phyloP scores from a whole-genome alignment of 1,284 basidiomycete genomes.

The Ustilago hordei region DNA sequence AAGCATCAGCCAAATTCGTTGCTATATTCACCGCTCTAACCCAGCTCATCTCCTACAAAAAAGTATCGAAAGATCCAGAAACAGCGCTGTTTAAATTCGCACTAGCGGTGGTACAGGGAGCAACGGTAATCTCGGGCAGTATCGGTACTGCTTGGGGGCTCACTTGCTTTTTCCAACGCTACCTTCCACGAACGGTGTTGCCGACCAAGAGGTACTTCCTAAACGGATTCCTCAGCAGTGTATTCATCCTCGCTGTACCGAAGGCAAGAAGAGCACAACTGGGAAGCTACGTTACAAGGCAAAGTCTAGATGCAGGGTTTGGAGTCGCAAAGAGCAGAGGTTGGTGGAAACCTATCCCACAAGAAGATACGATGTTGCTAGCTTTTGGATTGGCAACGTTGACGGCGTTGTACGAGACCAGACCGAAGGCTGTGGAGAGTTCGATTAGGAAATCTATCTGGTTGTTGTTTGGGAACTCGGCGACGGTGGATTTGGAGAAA shows the following conservation, averaged over 20 bases:
- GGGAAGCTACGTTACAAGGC: conserved; percentile 48
- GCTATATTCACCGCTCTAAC: conserved; percentile 45
- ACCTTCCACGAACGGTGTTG: conserved; percentile 53
- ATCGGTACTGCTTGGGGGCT: conserved; percentile 63
- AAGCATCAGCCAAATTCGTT: conserved; percentile 55
- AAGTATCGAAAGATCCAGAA: conserved; percentile 58
- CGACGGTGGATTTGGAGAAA: conserved; percentile 25
- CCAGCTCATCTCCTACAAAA: conserved; percentile 36
- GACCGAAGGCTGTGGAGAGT: conserved; percentile 34
- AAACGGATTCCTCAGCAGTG: conserved; percentile 55
- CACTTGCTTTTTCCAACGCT: conserved; percentile 62
- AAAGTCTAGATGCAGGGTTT: conserved; percentile 35
- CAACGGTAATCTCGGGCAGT: conserved; percentile 58
- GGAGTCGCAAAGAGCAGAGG: conserved; percentile 34
- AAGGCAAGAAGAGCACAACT: conserved; percentile 42
- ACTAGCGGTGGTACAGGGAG: conserved; percentile 57
- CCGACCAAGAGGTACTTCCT: conserved; percentile 55
- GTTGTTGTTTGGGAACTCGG: conserved; percentile 25
- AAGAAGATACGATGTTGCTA: conserved; percentile 49
- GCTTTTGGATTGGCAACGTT: conserved; percentile 47
- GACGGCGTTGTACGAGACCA: conserved; percentile 47
- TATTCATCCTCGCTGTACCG: conserved; percentile 60
- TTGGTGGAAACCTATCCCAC: conserved; percentile 27
- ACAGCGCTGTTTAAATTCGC: conserved; percentile 57
- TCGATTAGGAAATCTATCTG: conserved; percentile 15